These are phyloP conservation scores for Monosporascus sp. DNA, from an alignment of 2,329 filamentous ascomycete genomes.

Conservation along the genomic window DNA sequence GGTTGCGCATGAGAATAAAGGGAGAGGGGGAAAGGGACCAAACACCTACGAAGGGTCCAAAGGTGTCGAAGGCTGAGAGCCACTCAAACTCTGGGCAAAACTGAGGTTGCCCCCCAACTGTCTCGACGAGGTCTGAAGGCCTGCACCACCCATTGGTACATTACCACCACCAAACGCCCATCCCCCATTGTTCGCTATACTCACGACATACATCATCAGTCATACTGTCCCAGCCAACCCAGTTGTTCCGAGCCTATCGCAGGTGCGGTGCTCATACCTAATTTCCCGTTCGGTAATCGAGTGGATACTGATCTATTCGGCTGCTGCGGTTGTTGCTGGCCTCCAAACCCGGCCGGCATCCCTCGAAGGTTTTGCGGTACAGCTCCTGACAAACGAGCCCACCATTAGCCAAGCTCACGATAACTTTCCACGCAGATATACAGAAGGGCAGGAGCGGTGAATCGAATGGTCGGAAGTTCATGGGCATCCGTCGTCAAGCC, in stretches of 20 bases:
- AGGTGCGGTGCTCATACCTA: constrained; percentile 44
- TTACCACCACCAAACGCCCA: constrained; percentile 57
- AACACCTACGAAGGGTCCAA: constrained; percentile 60
- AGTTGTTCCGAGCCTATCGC: constrained; percentile 1
- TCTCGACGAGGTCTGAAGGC: constrained; percentile 47
- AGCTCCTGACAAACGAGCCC: constrained; percentile 37
- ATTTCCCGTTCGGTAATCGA: constrained; percentile 60
- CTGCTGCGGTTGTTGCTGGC: constrained; percentile 55
- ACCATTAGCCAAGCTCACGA: constrained; percentile 29
- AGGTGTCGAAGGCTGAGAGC: constrained; percentile 56
- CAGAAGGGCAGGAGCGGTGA: too few species aligned
- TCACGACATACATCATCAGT: constrained; percentile 19
- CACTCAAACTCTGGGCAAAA: constrained; percentile 61
- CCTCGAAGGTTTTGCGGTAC: constrained; percentile 58
- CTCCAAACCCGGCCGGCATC: constrained; percentile 55
- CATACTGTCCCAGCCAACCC: constrained; percentile 5
- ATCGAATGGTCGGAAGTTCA: background rate
- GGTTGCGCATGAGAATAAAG: background rate
- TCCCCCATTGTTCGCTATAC: constrained; percentile 45
- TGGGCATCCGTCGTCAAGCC: background rate
- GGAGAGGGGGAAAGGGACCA: constrained; percentile 2
- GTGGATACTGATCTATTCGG: constrained; percentile 49
- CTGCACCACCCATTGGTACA: constrained; percentile 54
- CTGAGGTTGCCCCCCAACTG: constrained; percentile 56
- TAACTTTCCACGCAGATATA: constrained; percentile 3